phyloP scores from a whole-genome alignment of 1,139 yeast species.

The Eremothecium gossypii region DNA sequence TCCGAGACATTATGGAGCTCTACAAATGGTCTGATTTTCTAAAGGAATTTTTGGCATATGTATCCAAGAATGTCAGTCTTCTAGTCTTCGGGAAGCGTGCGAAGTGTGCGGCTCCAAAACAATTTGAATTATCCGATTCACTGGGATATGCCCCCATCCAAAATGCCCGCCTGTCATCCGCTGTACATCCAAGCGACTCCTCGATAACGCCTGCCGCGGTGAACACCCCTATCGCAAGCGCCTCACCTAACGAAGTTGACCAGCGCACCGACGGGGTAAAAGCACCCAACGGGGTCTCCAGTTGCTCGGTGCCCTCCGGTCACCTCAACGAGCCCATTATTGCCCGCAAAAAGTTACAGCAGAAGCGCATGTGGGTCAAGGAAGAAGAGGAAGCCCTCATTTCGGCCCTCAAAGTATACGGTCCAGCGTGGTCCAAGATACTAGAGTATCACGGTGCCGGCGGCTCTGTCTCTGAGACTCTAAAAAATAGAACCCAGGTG shows the following conservation, averaged over 20 bases:
- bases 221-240: not conserved
- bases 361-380: conserved; percentile 63
- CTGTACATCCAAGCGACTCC: conserved; percentile 9
- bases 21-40: conserved; percentile 70
- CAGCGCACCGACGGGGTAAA: not conserved
- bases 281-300: not conserved
- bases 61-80: conserved; percentile 63
- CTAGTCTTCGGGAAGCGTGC: conserved; percentile 62
- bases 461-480: conserved; percentile 71
- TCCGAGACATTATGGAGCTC: conserved; percentile 43
- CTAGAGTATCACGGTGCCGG: conserved; percentile 86
- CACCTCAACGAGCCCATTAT: conserved; percentile 1
- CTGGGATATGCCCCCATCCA: not conserved
- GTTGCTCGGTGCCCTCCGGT: not conserved
- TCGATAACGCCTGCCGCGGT: conserved; percentile 3
- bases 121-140: not conserved
- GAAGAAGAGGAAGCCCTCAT: conserved; percentile 83
- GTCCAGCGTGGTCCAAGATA: conserved; percentile 91
- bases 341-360: conserved; percentile 17
- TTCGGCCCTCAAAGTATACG: conserved; percentile 68
- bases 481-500: conserved; percentile 80
- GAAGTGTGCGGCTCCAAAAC: conserved; percentile 22
- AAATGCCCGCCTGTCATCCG: conserved; percentile 5
- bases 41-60: conserved; percentile 69
- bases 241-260: not conserved